Evolutionary conservation across 75 land plant genomes (phyloP), one percentile per base, ranked within the genome.

Genomic region (Cryptomeria japonica): DNA sequence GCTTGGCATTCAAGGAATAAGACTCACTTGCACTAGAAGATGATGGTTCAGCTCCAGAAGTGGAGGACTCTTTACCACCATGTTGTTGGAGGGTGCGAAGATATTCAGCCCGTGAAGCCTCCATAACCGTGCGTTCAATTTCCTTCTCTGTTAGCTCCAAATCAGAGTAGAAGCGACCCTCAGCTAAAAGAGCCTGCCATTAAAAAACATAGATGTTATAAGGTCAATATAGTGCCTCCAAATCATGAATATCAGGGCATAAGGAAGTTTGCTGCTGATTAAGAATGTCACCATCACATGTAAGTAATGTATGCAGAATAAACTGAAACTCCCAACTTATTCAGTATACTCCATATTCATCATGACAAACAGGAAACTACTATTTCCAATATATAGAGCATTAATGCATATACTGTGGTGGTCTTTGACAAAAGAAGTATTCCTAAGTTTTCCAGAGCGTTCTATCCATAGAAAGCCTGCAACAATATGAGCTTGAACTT

Each of bases 81-180:
- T 86, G 80, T 55, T 95, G 96, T 64, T 92, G 93, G 77, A 93
- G 93, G 86, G 89, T 89, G 47, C 88, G 89, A 80, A 96, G 92
- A 88, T 94, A 98, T 90, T 98, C 99, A 87, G 95, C 95, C 15
- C 99, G 92, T 36, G 99, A 98, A n/a, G 95, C 96, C 89, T 97
- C 99, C 94, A 98, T 95, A 12, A 98, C 99, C 97, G 93, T 97
- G 42, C 97, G 92, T 85, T 98, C 99, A 28, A 98, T 97, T 85
- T 98, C 99, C 88, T 96, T 97, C 92, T 98, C 99, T 22, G 99
- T 98, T 32, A 98, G 91, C 92, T 98, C 99, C 93, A 98, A 88
- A 87, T 98, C 99, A 1, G 99, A 98, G 88, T 95, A 98, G 88
- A 92, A 97, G 10, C 98, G 95, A 12, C 99, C 99, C 87, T 98